These are phyloP conservation scores for Aegilops umbellulata DNA, from an alignment of 176 grass and related monocot species.

Conservation along the genomic window DNA sequence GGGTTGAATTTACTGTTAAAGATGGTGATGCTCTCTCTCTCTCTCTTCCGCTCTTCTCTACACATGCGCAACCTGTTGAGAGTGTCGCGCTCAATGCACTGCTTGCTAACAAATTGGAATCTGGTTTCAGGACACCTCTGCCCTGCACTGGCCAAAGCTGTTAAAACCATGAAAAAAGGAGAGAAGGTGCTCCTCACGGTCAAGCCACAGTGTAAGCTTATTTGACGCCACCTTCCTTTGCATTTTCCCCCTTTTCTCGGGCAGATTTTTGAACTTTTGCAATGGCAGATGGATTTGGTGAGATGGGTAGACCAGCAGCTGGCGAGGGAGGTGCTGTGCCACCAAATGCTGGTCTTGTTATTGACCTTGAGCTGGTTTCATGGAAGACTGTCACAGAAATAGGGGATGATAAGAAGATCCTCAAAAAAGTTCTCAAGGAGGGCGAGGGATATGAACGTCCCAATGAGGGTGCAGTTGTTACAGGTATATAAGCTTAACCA, in stretches of 20 bases:
- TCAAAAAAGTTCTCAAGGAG: slow-evolving; percentile 91
- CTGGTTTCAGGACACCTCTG: slow-evolving; percentile 66
- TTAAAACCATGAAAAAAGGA: slow-evolving; percentile 92
- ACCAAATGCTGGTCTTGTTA: slow-evolving; percentile 59
- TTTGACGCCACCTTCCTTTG: background rate
- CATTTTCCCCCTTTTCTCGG: background rate
- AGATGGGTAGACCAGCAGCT: slow-evolving; percentile 68
- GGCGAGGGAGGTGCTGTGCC: slow-evolving; percentile 58
- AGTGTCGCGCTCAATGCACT: background rate
- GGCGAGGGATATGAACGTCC: slow-evolving; percentile 81
- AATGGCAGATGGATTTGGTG: slow-evolving; percentile 84
- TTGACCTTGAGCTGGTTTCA: slow-evolving; percentile 86
- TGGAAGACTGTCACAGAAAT: slow-evolving; percentile 97
- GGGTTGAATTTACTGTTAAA: slow-evolving; percentile 84
- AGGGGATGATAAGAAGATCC: slow-evolving; percentile 94
- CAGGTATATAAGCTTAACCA: slow-evolving; percentile 41
- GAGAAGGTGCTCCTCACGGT: slow-evolving; percentile 86
- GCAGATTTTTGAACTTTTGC: background rate
- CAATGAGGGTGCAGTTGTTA: slow-evolving; percentile 81
- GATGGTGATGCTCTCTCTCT: slow-evolving; percentile 59
- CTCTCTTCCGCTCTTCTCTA: background rate
- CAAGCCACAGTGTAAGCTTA: slow-evolving; percentile 83
- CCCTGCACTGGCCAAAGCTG: slow-evolving; percentile 69
- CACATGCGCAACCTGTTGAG: background rate
- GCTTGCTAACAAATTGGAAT: slow-evolving; percentile 29